Base-by-base conservation (phyloP, 2,329 filamentous ascomycete genomes). In the Macroventuria anomochaeta region DNA sequence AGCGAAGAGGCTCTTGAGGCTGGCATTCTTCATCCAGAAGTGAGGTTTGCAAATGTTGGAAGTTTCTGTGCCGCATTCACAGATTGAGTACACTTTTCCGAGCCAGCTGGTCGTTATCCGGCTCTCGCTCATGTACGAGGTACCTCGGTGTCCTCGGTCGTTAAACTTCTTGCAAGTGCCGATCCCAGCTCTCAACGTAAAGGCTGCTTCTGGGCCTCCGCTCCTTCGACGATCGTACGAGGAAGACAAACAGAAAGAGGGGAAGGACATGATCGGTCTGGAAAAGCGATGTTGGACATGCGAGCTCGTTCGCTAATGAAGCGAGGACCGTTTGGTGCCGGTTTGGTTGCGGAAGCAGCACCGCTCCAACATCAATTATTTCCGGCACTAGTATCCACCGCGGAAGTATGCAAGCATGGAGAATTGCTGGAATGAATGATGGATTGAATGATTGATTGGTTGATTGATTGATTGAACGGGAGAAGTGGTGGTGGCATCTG, bases 371-470 rank as follows among this genome's bases (percentile, higher is more conserved):
- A 26, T 23, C 23, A 23, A 15, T 25, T 53, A 41, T 46, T 34
- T 18, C 49, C 49, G 49, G 37, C 7, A 8, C 49, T 53, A 53
- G 36, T 23, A 25, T 28, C 37, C 38, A 21, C 38, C 8, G 31
- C 57, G 51, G 57, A 58, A 53, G 36, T 38, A 40, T 50, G 42
- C 31, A 52, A 32, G 38, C 42, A 15, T 25, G 23, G 8, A 8
- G 23, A 8, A 25, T 25, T 25, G n/a, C n/a, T n/a, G n/a, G n/a
- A n/a, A n/a, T n/a, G n/a, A n/a, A n/a, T n/a, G n/a, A n/a, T n/a
- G n/a, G n/a, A n/a, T n/a, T n/a, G n/a, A n/a, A n/a, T n/a, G n/a
- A n/a, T n/a, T n/a, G n/a, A n/a, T n/a, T n/a, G n/a, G n/a, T n/a
- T n/a, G n/a, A n/a, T n/a, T n/a, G n/a, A n/a, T n/a, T n/a, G n/a